Evolutionary conservation across 176 grass and related monocot species (phyloP).

Genomic region (Aegilops speltoides): DNA sequence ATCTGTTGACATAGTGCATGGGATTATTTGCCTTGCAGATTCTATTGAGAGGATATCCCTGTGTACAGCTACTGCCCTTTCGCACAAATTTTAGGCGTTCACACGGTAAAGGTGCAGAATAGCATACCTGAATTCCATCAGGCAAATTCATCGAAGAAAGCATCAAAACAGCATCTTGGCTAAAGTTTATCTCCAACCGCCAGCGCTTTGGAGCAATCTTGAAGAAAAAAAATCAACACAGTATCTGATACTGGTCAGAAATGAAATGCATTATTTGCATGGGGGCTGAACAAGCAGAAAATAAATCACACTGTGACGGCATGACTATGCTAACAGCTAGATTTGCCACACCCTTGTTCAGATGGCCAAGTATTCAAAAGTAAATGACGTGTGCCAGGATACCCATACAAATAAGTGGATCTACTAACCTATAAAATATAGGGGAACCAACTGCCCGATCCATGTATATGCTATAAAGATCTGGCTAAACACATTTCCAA

Average conservation of each 20-base stretch:
- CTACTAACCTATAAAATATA: background rate
- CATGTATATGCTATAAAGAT: slow-evolving; percentile 2
- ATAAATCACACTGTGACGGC: background rate
- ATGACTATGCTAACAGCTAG: background rate
- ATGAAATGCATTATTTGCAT: background rate
- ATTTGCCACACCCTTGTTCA: background rate
- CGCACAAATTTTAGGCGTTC: background rate
- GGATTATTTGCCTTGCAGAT: background rate
- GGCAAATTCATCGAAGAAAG: slow-evolving; percentile 98
- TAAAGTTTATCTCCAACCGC: slow-evolving; percentile 95
- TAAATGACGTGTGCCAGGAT: background rate
- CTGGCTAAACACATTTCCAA: background rate
- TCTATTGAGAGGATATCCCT: background rate
- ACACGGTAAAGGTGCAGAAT: slow-evolving; percentile 10
- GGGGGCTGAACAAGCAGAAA: background rate
- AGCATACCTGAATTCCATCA: slow-evolving; percentile 88
- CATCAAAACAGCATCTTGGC: slow-evolving; percentile 94
- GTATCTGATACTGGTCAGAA: background rate
- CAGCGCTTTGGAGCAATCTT: slow-evolving; percentile 89
- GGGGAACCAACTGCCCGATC: background rate
- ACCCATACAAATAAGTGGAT: background rate
- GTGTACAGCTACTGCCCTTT: background rate
- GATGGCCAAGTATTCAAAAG: background rate
- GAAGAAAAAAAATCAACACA: slow-evolving; percentile 26
- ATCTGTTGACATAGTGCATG: background rate